phyloP scores from a whole-genome alignment of 2,329 filamentous ascomycete species.

The Colletotrichum australisinense region DNA sequence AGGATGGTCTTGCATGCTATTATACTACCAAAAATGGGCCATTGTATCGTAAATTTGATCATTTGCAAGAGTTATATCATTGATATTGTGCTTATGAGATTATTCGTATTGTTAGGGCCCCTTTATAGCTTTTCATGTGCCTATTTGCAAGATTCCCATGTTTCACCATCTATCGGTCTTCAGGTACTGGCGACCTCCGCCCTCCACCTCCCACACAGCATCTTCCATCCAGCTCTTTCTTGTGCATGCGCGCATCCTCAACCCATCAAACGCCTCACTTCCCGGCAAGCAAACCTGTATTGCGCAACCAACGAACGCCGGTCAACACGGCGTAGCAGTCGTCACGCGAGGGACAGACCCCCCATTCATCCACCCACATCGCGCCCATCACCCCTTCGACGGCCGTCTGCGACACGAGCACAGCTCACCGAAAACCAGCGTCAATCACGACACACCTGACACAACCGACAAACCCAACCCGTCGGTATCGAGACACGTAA shows the following conservation, averaged over 20 bases:
- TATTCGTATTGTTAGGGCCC: not conserved
- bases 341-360: conserved; percentile 16
- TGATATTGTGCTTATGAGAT: not conserved
- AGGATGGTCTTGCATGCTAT: not conserved
- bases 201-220: conserved; percentile 11
- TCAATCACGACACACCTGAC: conserved; percentile 13
- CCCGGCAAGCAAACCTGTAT: conserved; percentile 20
- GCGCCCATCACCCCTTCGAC: not conserved
- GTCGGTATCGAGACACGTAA: conserved; percentile 15
- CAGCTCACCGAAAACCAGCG: conserved; percentile 13
- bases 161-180: not conserved
- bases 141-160: not conserved
- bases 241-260: conserved; percentile 29
- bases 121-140: not conserved
- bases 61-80: accelerated
- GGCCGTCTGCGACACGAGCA: conserved; percentile 15
- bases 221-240: conserved; percentile 30
- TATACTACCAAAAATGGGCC: not conserved
- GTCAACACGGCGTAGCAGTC: conserved; percentile 20
- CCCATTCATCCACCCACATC: not conserved
- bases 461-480: conserved; percentile 15
- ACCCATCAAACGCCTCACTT: conserved; percentile 35
- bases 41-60: not conserved
- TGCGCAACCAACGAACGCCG: conserved; percentile 27
- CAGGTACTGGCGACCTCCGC: not conserved